Base-by-base conservation (phyloP, 192 early-diverging fungal species). In the Cladochytrium replicatum region DNA sequence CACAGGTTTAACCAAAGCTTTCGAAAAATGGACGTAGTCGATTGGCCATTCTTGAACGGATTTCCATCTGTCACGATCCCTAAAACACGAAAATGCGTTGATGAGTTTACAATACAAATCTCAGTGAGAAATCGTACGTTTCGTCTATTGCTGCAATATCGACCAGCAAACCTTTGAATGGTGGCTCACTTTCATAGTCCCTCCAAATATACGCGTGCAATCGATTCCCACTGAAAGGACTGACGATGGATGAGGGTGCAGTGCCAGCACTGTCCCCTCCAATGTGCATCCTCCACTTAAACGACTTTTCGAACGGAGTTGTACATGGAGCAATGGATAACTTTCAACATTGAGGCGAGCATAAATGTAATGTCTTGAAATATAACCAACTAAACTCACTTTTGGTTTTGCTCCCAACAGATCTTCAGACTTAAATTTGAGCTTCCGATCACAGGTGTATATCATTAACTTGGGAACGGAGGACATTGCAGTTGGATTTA, bases 171-270 rank as follows among this genome's bases (percentile, higher is more conserved):
- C 41, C 43, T 58, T 69, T 65, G 43, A 63, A 57, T n/a, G 62
- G 51, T 1, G 82, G 70, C 26, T 57, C 47, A 7, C 60, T 72
- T 28, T 71, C 67, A 46, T 62, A 75, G 55, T 91, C 83, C 5
- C 88, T 65, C 64, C 83, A 83, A 41, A 93, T 91, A 64, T 72
- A 89, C n/a, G 89, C 85, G 29, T 74, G 73, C n/a, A 91, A 61
- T 24, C 68, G 68, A 13, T 81, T 75, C 25, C 84, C 86, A 25
- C 82, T 77, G 59, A 82, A 88, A 1, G 84, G 77, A 32, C 83
- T 83, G n/a, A n/a, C n/a, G n/a, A n/a, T 8, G 75, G 56, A 56
- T 68, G 67, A 3, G 81, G 37, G 9, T 72, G 67, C 4, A 61
- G 61, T 4, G 69, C 50, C 7, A 81, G 82, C 38, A 83, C 55